Evolutionary conservation across 2,329 filamentous ascomycete genomes (phyloP).

Genomic region (Stemphylium lycopersici): DNA sequence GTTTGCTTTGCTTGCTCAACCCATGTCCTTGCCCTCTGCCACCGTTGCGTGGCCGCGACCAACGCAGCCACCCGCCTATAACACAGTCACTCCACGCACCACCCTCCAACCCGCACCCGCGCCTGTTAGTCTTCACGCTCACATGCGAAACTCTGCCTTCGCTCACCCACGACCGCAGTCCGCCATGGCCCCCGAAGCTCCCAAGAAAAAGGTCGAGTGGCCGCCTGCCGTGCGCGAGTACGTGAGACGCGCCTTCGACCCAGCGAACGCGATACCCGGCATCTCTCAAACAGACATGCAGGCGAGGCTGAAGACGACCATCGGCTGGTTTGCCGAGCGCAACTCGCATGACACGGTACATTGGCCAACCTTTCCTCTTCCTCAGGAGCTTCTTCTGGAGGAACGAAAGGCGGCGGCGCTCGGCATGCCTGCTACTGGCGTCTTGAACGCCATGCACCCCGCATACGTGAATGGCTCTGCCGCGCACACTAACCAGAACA

Average conservation of each 20-base stretch:
- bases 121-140: conserved; percentile 24
- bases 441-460: conserved; percentile 34
- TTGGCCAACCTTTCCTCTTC: conserved; percentile 83
- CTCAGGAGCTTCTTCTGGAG: conserved; percentile 79
- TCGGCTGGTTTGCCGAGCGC: conserved; percentile 78
- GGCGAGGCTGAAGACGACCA: conserved; percentile 81
- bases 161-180: conserved; percentile 27
- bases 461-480: conserved; percentile 22
- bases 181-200: conserved; percentile 19
- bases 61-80: conserved; percentile 51
- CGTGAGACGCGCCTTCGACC: conserved; percentile 86
- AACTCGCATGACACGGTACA: conserved; percentile 74
- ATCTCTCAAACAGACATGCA: conserved; percentile 72
- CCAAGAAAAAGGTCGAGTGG: conserved; percentile 71
- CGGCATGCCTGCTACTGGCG: conserved; percentile 29
- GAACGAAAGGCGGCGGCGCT: conserved; percentile 55
- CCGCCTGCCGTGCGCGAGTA: conserved; percentile 82
- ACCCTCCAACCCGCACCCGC: conserved; percentile 33
- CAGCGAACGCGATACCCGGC: conserved; percentile 62
- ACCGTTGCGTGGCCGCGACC: conserved; percentile 37
- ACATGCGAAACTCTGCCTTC: not conserved
- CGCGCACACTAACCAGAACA: conserved; percentile 39
- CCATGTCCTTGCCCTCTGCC: conserved; percentile 40
- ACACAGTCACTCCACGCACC: conserved; percentile 54
- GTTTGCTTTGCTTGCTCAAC: conserved; percentile 9